Conservation (phyloP, 192 early-diverging fungal species). For the Powellomyces hirtus region DNA sequence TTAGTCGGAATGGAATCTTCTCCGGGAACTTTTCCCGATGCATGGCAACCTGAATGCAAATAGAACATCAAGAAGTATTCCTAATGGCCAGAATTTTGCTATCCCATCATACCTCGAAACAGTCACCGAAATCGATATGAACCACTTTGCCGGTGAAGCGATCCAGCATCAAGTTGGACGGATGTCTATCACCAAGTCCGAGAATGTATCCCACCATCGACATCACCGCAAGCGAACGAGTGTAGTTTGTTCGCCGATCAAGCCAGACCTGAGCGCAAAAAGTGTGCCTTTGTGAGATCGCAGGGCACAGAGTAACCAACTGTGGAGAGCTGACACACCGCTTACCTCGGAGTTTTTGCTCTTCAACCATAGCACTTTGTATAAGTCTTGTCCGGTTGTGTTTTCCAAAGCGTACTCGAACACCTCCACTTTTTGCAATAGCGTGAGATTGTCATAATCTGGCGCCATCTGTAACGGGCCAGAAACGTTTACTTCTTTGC, state of each 20-base stretch:
- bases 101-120: constrained; percentile 87
- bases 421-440: constrained; percentile 91
- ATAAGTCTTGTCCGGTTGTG: constrained; percentile 88
- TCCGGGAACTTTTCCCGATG: constrained; percentile 97
- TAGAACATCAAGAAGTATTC: constrained; percentile 2
- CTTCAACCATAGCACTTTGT: constrained; percentile 91
- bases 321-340: background rate
- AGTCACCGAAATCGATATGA: constrained; percentile 98
- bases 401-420: constrained; percentile 90
- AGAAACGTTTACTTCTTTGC: background rate
- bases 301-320: background rate
- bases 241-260: constrained; percentile 92
- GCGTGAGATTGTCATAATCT: constrained; percentile 82
- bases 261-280: constrained; percentile 68
- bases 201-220: constrained; percentile 98
- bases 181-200: constrained; percentile 95
- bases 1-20: constrained; percentile 97
- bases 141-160: constrained; percentile 85
- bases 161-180: constrained; percentile 93
- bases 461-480: constrained; percentile 73
- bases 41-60: constrained; percentile 84
- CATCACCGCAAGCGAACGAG: constrained; percentile 91
- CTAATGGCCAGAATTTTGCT: background rate
- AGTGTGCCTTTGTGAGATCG: background rate
- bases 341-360: constrained; percentile 85